These are phyloP conservation scores for Nothopassalora personata DNA, from an alignment of 2,329 filamentous ascomycete species.

Conservation along the genomic window DNA sequence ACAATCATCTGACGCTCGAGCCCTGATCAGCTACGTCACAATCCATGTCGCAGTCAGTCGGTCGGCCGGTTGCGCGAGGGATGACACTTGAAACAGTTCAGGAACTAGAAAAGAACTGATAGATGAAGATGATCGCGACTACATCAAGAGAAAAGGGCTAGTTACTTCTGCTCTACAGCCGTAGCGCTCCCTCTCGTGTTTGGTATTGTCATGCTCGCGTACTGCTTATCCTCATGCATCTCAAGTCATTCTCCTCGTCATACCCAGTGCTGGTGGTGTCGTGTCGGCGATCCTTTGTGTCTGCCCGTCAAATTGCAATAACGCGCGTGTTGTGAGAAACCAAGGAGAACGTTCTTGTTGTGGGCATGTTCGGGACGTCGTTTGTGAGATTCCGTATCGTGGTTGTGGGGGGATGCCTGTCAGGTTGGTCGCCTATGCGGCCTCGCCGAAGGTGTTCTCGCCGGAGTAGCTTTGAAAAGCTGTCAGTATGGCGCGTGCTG, in stretches of 20 bases:
- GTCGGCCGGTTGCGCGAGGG: neutral
- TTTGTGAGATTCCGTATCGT: conserved; percentile 9
- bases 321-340: conserved; percentile 7
- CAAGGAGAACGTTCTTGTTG: conserved; percentile 19
- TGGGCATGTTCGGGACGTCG: conserved; percentile 12
- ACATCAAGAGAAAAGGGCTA: neutral
- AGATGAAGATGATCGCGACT: neutral
- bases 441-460: conserved; percentile 91
- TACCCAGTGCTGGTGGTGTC: neutral
- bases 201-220: neutral
- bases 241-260: neutral
- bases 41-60: neutral
- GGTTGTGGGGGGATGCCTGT: conserved; percentile 5
- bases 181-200: neutral
- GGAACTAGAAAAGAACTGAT: neutral
- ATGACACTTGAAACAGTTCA: neutral
- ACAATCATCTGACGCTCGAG: neutral
- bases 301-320: neutral
- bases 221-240: neutral
- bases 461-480: conserved; percentile 71
- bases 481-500: conserved; percentile 8
- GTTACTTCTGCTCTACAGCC: conserved; percentile 4
- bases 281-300: neutral
- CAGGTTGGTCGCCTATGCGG: conserved; percentile 28
- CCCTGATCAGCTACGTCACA: neutral